Evolutionary conservation across 768 basidiomycete species (phyloP), one percentile per base, ranked within the genome.

Genomic region (Amanita exitialis): DNA sequence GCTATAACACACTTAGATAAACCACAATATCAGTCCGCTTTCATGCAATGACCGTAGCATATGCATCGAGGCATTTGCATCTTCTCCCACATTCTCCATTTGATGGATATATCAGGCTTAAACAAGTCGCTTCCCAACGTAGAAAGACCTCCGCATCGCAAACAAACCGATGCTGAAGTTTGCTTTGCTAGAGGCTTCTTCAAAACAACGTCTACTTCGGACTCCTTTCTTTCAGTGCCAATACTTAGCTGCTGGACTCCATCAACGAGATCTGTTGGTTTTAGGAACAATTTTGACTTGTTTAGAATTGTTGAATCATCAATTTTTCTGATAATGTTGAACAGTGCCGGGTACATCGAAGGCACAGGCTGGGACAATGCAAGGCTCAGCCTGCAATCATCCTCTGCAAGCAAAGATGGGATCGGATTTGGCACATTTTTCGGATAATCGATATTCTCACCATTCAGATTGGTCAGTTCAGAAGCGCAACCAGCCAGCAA

Each of bases 271-370:
- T 90, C 84, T 8, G 62, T 67, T 1, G 85, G 74, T 59, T 84
- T 87, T 61, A 90, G 75, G 59, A 89, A 90, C 32, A 90, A 67
- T 7, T 71, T 73, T 0, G 85, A 67, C 58, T 83, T 85, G 64
- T 83, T 73, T 35, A 89, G 62, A n/a, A 77, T 66, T 0, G 70
- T 53, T 0, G 80, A 72, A 18, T 67, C 61, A 3, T 70, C 67
- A 23, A 90, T 64, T 38, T 69, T 72, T 34, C 67, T 64, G 21
- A 82, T 64, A 37, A 72, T 61, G 53, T 67, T 72, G 49, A 62
- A 68, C 28, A 85, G 60, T 41, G 68, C 57, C 2, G 64, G 59
- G 43, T 69, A 58, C 63, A 83, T 75, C 3, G 69, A 56, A 3
- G 69, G 65, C 13, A 72, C 69, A 0, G 84, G 83, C 35, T 73